Evolutionary conservation across 208 protist genomes (phyloP).

Genomic region (Phytomonas francai): DNA sequence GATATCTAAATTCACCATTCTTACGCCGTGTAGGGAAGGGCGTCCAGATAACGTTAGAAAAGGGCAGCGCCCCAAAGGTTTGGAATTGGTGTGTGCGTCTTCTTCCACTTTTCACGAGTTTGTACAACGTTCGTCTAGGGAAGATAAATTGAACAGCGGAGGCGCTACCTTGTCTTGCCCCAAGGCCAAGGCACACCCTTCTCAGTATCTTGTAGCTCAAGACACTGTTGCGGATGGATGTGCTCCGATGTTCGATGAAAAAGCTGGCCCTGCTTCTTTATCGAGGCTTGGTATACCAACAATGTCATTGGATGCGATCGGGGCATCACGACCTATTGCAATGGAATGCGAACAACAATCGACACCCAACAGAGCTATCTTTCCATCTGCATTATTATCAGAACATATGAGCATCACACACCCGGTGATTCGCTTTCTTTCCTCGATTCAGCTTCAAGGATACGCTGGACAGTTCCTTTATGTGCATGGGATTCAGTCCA

Average conservation of each 20-base stretch:
- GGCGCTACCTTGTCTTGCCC: background rate
- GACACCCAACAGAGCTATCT: background rate
- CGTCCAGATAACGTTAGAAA: background rate
- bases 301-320: background rate
- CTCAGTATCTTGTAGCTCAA: background rate
- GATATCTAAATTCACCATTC: background rate
- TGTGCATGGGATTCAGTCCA: slow-evolving; percentile 21
- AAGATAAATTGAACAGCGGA: background rate
- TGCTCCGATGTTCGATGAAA: background rate
- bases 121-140: background rate
- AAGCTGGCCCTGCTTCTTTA: background rate
- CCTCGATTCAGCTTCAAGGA: slow-evolving; percentile 64
- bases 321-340: background rate
- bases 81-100: background rate
- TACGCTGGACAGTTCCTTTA: slow-evolving; percentile 42
- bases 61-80: background rate
- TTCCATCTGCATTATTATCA: background rate
- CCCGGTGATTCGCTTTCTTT: slow-evolving; percentile 70
- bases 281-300: background rate
- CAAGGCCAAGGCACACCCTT: background rate
- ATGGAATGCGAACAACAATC: background rate
- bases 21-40: background rate
- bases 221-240: background rate
- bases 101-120: background rate
- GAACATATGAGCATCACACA: slow-evolving; percentile 25